Conservation (phyloP, 768 basidiomycete genomes). For the Pleurotus tuber-regium region DNA sequence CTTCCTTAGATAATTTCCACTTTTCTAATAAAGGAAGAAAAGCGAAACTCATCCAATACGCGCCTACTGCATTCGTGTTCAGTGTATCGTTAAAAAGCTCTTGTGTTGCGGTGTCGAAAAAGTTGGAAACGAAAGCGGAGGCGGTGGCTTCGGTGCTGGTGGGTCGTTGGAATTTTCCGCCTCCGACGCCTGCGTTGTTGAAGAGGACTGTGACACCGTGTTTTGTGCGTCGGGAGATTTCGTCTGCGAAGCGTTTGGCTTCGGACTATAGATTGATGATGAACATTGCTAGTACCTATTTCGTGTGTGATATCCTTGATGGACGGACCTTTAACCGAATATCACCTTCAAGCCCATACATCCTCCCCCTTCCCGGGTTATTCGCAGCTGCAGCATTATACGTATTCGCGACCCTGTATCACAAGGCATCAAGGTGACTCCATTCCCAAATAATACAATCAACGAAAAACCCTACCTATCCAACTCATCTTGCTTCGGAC, state of each 20-base stretch:
- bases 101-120: slow-evolving; percentile 36
- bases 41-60: slow-evolving; percentile 57
- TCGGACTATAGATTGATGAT: slow-evolving; percentile 30
- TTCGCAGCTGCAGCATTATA: slow-evolving; percentile 37
- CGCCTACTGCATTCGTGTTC: slow-evolving; percentile 40
- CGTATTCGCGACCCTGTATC: slow-evolving; percentile 26
- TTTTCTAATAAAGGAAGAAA: slow-evolving; percentile 51
- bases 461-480: slow-evolving; percentile 27
- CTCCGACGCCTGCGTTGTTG: slow-evolving; percentile 44
- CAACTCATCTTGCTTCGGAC: slow-evolving; percentile 38
- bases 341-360: slow-evolving; percentile 41
- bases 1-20: too few relatives aligned
- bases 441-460: background rate
- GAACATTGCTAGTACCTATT: background rate
- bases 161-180: slow-evolving; percentile 26
- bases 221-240: slow-evolving; percentile 33
- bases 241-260: slow-evolving; percentile 38
- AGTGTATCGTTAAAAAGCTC: slow-evolving; percentile 34
- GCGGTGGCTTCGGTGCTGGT: slow-evolving; percentile 29
- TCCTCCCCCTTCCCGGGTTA: slow-evolving; percentile 26
- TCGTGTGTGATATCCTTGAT: background rate
- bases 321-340: slow-evolving; percentile 34
- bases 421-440: background rate
- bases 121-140: slow-evolving; percentile 33
- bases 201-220: slow-evolving; percentile 45